Conservation (phyloP, 2,329 filamentous ascomycete species). For the Aureobasidium sp. region DNA sequence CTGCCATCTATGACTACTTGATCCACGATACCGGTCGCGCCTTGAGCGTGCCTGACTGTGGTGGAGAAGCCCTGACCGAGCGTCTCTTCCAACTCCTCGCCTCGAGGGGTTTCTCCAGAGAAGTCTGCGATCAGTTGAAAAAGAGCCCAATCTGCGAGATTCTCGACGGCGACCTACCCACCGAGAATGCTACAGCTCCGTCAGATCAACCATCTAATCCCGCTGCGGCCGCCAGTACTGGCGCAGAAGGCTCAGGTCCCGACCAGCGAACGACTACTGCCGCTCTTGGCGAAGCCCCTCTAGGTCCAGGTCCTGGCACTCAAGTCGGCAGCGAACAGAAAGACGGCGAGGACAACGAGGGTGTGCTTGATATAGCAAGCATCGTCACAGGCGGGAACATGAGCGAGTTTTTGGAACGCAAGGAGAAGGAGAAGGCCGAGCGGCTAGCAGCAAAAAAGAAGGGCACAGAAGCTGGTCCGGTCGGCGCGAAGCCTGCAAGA, state of each 20-base stretch:
- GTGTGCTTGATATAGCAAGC: constrained; percentile 73
- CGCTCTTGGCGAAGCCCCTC: constrained; percentile 37
- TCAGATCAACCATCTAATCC: constrained; percentile 37
- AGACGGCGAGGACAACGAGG: constrained; percentile 53
- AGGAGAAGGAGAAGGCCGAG: constrained; percentile 65
- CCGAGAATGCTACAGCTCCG: constrained; percentile 33
- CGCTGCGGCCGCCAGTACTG: constrained; percentile 48
- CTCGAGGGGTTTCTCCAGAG: constrained; percentile 47
- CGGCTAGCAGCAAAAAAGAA: constrained; percentile 52
- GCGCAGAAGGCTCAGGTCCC: constrained; percentile 38
- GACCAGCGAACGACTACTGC: constrained; percentile 32
- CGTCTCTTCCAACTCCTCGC: constrained; percentile 59
- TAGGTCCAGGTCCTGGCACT: constrained; percentile 46
- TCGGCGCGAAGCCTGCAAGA: constrained; percentile 49
- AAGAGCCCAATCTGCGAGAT: constrained; percentile 55
- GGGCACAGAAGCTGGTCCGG: constrained; percentile 43
- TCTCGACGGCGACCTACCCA: constrained; percentile 47
- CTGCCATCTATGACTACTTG: constrained; percentile 74
- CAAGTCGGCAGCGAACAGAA: constrained; percentile 44
- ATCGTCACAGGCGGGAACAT: constrained; percentile 70
- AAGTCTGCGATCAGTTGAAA: constrained; percentile 59
- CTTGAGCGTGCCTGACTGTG: constrained; percentile 56
- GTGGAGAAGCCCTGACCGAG: constrained; percentile 79
- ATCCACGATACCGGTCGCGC: constrained; percentile 61
- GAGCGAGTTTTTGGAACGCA: constrained; percentile 61